phyloP scores from a whole-genome alignment of 345 rosid species.

The Boechera divaricarpa region DNA sequence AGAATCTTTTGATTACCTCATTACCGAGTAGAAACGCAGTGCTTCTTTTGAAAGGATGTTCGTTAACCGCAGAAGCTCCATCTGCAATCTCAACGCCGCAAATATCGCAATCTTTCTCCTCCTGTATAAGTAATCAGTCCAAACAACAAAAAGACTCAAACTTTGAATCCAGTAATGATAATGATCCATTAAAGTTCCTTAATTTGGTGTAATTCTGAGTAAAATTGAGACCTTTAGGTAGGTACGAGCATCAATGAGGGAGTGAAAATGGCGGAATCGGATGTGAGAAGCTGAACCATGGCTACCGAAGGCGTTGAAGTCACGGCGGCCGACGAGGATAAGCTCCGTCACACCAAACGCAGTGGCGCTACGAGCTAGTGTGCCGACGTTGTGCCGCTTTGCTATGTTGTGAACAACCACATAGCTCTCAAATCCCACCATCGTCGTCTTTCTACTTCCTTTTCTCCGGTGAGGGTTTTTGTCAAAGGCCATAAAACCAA shows the following conservation, averaged over 20 bases:
- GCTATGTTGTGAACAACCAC: constrained; percentile 96
- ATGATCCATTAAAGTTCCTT: constrained; percentile 1
- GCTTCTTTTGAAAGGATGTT: constrained; percentile 79
- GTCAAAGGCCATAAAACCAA: neutral
- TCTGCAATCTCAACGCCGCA: constrained; percentile 95
- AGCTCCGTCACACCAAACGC: constrained; percentile 92
- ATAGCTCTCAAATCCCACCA: constrained; percentile 74
- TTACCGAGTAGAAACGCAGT: constrained; percentile 97
- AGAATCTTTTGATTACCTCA: constrained; percentile 58
- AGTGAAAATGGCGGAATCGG: constrained; percentile 86
- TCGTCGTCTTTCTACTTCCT: constrained; percentile 21
- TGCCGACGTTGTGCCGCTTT: constrained; percentile 95
- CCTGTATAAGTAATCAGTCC: neutral
- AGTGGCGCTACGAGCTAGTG: constrained; percentile 89
- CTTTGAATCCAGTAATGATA: neutral
- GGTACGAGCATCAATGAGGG: constrained; percentile 69
- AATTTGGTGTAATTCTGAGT: neutral
- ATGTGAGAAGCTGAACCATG: constrained; percentile 94
- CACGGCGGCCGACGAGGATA: constrained; percentile 89
- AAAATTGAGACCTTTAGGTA: constrained; percentile 68
- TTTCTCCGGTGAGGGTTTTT: constrained; percentile 5
- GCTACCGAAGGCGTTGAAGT: constrained; percentile 96
- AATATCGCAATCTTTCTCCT: constrained; percentile 89
- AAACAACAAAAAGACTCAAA: constrained; percentile 20
- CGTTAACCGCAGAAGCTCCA: constrained; percentile 68